phyloP scores from a whole-genome alignment of 371 early-diverging fungal species.

The Haplosporangium sp. region DNA sequence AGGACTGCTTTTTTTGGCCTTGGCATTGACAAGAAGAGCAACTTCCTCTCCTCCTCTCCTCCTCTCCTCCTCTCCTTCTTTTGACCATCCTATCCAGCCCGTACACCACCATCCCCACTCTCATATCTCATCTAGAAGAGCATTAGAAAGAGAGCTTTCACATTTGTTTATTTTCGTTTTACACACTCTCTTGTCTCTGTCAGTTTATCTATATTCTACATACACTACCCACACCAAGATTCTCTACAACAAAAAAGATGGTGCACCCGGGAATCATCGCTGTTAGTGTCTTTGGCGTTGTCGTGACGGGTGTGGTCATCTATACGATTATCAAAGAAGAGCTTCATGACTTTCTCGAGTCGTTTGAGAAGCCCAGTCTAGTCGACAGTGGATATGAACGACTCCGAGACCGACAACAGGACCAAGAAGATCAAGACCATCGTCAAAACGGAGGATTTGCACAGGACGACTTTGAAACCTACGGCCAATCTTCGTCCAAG shows the following conservation, averaged over 20 bases:
- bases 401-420: conserved; percentile 2
- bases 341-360: conserved; percentile 12
- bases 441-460: not conserved
- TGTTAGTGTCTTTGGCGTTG: conserved; percentile 31
- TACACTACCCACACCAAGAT: too few relatives aligned
- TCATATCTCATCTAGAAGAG: too few relatives aligned
- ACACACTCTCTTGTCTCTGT: too few relatives aligned
- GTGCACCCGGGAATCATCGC: conserved; percentile 48
- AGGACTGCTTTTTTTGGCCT: too few relatives aligned
- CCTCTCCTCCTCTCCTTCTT: too few relatives aligned
- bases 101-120: too few relatives aligned
- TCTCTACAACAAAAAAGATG: conserved; percentile 11
- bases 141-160: too few relatives aligned
- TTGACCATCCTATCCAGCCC: too few relatives aligned
- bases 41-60: too few relatives aligned
- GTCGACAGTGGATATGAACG: conserved; percentile 2
- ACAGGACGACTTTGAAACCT: conserved; percentile 14
- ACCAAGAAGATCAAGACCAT: not conserved
- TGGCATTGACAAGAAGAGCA: too few relatives aligned
- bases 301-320: conserved; percentile 41
- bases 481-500: conserved; percentile 15
- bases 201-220: too few relatives aligned
- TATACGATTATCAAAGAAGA: conserved; percentile 39
- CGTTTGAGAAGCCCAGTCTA: conserved; percentile 24
- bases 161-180: too few relatives aligned